A percentile compares a stretch with the other conserved stretches of the same genome.
Evolutionary conservation across 2,329 filamentous ascomycete species (phyloP).

Genomic region (Phaeophleospora eucalypticola): DNA sequence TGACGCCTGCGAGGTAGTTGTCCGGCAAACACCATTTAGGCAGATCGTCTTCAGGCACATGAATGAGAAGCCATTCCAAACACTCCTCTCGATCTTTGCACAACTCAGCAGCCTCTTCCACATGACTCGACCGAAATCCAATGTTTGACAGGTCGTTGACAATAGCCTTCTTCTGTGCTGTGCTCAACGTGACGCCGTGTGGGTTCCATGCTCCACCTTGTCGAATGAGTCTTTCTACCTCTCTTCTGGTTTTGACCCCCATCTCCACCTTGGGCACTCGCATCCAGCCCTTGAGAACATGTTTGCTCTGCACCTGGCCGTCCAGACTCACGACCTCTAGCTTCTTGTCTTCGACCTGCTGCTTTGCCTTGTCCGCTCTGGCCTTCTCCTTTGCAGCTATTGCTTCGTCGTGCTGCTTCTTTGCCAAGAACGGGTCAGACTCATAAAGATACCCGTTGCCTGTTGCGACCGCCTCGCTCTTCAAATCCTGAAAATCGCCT

Average conservation of each 20-base stretch:
- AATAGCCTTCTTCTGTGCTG: constrained; percentile 55
- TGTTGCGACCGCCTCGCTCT: constrained; percentile 72
- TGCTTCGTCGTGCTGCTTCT: constrained; percentile 74
- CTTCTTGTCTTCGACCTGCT: constrained; percentile 49
- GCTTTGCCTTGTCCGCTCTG: constrained; percentile 62
- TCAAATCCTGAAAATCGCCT: constrained; percentile 74
- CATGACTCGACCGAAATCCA: constrained; percentile 84
- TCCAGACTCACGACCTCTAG: constrained; percentile 50
- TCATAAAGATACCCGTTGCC: constrained; percentile 87
- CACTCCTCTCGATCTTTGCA: constrained; percentile 92
- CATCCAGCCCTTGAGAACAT: constrained; percentile 65
- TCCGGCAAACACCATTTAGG: constrained; percentile 88
- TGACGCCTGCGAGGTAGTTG: constrained; percentile 84
- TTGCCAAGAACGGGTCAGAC: constrained; percentile 83
- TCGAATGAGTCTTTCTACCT: constrained; percentile 76
- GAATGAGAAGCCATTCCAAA: constrained; percentile 91
- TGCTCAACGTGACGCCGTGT: constrained; percentile 63
- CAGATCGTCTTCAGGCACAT: constrained; percentile 96
- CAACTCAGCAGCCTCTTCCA: constrained; percentile 78
- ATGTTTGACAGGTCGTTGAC: constrained; percentile 71
- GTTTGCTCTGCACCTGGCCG: constrained; percentile 36
- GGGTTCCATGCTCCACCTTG: constrained; percentile 83
- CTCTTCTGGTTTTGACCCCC: constrained; percentile 72
- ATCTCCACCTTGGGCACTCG: constrained; percentile 88
- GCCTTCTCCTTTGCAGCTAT: constrained; percentile 75